Evolutionary conservation across 2,329 filamentous ascomycete genomes (phyloP), one percentile per base, ranked within the genome.

Genomic region (Ilyonectria mors-panacis): DNA sequence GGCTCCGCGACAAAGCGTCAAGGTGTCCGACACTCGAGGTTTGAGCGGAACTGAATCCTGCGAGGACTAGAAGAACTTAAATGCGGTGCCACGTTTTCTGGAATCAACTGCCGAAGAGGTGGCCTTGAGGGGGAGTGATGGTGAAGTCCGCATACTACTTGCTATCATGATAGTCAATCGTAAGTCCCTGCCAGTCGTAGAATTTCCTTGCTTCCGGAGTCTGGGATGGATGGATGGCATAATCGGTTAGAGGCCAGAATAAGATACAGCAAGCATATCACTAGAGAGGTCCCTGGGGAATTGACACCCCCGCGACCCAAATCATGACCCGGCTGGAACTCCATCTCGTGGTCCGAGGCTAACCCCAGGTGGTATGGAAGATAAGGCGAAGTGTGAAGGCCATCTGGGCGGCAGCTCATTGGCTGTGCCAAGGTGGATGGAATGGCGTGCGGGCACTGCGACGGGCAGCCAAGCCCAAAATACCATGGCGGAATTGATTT

Each of bases 361-460:
- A 76, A 62, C 65, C 69, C 73, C 51, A 65, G 72, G 71, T 58
- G 71, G 70, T 69, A 62, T 59, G 72, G 72, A 65, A 76, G 73
- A 75, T 75, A 75, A 75, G 72, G 66, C 65, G 61, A 70, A 55
- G 66, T 47, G 66, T 68, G 51, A 69, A 65, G 67, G 50, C 70
- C 62, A 70, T 73, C 60, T 67, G 26, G 28, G 37, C 33, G 21
- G 59, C 15, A 47, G 56, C 47, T 59, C 6, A 75, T 75, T 75
- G 70, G 73, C 48, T 57, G 51, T 33, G 37, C 19, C 30, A 59
- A 26, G 63, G 57, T 56, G 39, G 47, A 67, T 59, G 53, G 39
- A 63, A 73, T 70, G 68, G 69, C 62, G 68, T 73, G 70, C 69
- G 63, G 63, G 45, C 58, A 26, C 15, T 15, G 35, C 33, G 48